Evolutionary conservation across 805 yeast species (phyloP), one percentile per base, ranked within the genome.

Genomic region (Pichia scutulata): DNA sequence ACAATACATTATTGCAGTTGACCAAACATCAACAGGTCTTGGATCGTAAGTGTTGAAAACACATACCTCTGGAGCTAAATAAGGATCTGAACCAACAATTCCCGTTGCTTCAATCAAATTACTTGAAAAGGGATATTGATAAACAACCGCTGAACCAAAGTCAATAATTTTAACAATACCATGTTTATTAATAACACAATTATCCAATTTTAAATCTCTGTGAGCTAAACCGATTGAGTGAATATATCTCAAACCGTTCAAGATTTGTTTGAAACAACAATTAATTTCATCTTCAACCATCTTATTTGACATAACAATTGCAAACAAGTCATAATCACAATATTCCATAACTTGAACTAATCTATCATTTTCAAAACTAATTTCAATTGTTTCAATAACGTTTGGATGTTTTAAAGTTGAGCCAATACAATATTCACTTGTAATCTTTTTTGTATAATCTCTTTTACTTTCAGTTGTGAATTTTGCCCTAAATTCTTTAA

Each of bases 351-450:
- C 90, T 68, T 90, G 97, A 59, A 85, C 80, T 52, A 89, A 84
- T 50, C 92, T 75, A 55, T 87, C 93, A 57, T 84, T 81, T 60
- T 90, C 97, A 67, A 88, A 89, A 43, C 90, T 84, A 47, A 90
- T 89, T 63, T 90, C 97, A 48, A 90, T 80, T 1, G 97, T 90
- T 65, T 87, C 92, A 52, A 90, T 86, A 56, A 90, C 86, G 64
- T 90, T 89, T 21, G 95, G 88, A 66, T 90, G 95, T 62, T 86
- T 84, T 55, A 90, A 73, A 1, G 97, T 86, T 1, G 92, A 83
- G 0, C 97, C 97, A 60, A 90, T 86, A 70, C 97, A 89, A 68
- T 88, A 90, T 70, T 90, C 97, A 43, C 95, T 89, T 1, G 96
- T 89, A 60, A 92, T 89, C 63, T 89, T 90, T 61, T 89, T 87